phyloP scores from a whole-genome alignment of 805 yeast species.

The Metschnikowia arizonensis region DNA sequence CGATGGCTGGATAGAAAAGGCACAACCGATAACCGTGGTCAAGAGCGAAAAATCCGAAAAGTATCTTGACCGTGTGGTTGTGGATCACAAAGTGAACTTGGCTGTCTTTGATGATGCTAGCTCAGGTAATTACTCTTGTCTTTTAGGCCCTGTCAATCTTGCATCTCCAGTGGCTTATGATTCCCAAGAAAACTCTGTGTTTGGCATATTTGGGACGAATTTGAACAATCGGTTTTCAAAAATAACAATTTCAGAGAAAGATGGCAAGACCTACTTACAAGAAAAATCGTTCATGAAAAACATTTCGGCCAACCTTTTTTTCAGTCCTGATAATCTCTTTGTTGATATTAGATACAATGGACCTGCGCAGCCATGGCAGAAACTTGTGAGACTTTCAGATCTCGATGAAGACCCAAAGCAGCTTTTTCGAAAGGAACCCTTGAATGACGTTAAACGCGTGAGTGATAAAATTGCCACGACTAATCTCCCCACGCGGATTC shows the following conservation, averaged over 20 bases:
- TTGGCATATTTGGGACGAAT: slow-evolving; percentile 17
- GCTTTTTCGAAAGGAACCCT: slow-evolving; percentile 12
- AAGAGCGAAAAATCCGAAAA: slow-evolving; percentile 5
- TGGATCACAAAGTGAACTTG: slow-evolving; percentile 15
- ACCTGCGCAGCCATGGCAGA: slow-evolving; percentile 26
- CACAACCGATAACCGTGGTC: slow-evolving; percentile 14
- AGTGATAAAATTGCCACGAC: slow-evolving; percentile 25
- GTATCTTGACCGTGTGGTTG: slow-evolving; percentile 24
- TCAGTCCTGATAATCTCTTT: slow-evolving; percentile 23
- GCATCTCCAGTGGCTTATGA: slow-evolving; percentile 18
- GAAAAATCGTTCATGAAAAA: background rate
- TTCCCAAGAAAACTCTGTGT: slow-evolving; percentile 15
- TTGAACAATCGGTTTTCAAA: slow-evolving; percentile 10
- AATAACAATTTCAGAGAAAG: slow-evolving; percentile 5
- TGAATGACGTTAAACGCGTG: slow-evolving; percentile 21
- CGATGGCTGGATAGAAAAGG: slow-evolving; percentile 25
- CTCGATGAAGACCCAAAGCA: slow-evolving; percentile 9
- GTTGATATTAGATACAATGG: slow-evolving; percentile 20
- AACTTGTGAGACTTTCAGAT: slow-evolving; percentile 19
- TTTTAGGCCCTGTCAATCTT: slow-evolving; percentile 19
- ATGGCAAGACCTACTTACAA: background rate
- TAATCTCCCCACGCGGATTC: slow-evolving; percentile 51
- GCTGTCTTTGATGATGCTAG: slow-evolving; percentile 20
- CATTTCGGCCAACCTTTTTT: slow-evolving; percentile 9
- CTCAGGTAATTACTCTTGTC: slow-evolving; percentile 12